Percentiles rank a stretch among this genome's conserved stretches.
phyloP scores from a whole-genome alignment of 208 protist genomes.

The Balamuthia mandrillaris region DNA sequence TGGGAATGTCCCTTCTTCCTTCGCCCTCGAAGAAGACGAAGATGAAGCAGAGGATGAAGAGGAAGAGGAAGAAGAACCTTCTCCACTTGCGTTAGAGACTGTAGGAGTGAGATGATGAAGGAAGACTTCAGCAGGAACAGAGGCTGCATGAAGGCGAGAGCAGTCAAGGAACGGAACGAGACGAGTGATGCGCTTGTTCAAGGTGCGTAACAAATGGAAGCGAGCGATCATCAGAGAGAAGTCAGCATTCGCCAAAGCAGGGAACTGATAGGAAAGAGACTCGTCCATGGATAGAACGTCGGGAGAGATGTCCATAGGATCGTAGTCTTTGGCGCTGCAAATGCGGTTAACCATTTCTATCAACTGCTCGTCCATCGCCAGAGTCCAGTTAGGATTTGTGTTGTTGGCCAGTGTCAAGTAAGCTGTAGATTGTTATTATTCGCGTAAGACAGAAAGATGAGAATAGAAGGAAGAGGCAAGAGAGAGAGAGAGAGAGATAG shows the following conservation, averaged over 20 bases:
- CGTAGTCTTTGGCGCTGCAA: background rate
- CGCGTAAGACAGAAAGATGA: too few species aligned
- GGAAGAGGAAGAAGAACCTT: background rate
- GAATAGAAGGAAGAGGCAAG: too few species aligned
- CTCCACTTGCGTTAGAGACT: too few species aligned
- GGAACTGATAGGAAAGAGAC: background rate
- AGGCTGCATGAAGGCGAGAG: background rate
- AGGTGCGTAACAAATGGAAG: background rate
- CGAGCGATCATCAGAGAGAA: background rate
- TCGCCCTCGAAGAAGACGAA: too few species aligned
- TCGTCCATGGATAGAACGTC: background rate
- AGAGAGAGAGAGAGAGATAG: too few species aligned
- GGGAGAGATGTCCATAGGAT: background rate
- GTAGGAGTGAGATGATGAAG: too few species aligned
- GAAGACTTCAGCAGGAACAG: background rate
- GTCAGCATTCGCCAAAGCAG: background rate
- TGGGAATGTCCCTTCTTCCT: too few species aligned
- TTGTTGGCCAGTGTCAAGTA: background rate
- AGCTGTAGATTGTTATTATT: too few species aligned
- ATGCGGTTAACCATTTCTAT: background rate
- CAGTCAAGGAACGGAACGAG: background rate
- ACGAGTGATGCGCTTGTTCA: background rate
- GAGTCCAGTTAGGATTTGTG: background rate
- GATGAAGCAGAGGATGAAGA: background rate
- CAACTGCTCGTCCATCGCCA: background rate